phyloP scores from a whole-genome alignment of 2,329 filamentous ascomycete genomes.

The Botrytis fragariae region DNA sequence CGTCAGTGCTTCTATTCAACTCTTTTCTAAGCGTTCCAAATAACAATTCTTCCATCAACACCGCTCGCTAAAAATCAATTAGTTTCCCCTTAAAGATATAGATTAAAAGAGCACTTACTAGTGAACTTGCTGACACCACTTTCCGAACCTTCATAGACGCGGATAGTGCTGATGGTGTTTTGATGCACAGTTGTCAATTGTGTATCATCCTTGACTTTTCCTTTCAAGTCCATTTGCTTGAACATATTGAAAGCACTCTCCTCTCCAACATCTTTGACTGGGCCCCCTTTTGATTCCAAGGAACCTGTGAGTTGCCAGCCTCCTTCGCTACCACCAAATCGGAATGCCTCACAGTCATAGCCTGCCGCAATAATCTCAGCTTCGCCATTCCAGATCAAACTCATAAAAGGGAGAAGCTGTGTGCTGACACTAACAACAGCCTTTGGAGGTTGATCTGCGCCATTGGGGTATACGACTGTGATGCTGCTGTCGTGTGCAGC shows the following conservation, averaged over 20 bases:
- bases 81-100: slow-evolving; percentile 35
- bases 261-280: slow-evolving; percentile 61
- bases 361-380: slow-evolving; percentile 93
- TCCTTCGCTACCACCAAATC: slow-evolving; percentile 71
- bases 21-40: slow-evolving; percentile 63
- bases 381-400: slow-evolving; percentile 87
- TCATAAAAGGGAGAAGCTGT: slow-evolving; percentile 88
- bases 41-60: slow-evolving; percentile 77
- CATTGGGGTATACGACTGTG: slow-evolving; percentile 92
- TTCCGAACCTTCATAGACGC: slow-evolving; percentile 67
- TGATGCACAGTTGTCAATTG: slow-evolving; percentile 95
- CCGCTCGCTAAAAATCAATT: slow-evolving; percentile 61
- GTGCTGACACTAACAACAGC: slow-evolving; percentile 90
- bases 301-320: slow-evolving; percentile 85
- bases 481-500: slow-evolving; percentile 94
- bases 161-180: slow-evolving; percentile 87
- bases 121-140: slow-evolving; percentile 75
- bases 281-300: slow-evolving; percentile 65
- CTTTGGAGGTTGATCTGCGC: slow-evolving; percentile 81
- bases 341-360: slow-evolving; percentile 86
- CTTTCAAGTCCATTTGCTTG: slow-evolving; percentile 96
- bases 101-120: slow-evolving; percentile 58
- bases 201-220: slow-evolving; percentile 86
- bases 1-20: slow-evolving; percentile 21
- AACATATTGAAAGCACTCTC: slow-evolving; percentile 98